Evolutionary conservation across 2,329 filamentous ascomycete genomes (phyloP).

Genomic region (Trichoderma sp.): DNA sequence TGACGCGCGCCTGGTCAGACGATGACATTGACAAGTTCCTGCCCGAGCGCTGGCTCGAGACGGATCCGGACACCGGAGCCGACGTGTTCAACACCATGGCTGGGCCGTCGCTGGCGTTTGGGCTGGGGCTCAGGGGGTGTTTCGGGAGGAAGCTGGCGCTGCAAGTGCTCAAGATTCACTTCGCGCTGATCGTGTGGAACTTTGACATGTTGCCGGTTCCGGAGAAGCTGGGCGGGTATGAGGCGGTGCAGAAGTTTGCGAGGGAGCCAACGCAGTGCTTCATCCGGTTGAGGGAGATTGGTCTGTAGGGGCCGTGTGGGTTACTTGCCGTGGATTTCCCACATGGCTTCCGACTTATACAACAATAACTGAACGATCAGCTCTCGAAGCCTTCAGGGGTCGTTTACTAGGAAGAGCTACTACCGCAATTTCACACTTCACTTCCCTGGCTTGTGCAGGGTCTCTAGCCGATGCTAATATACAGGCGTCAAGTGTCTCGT

Average conservation of each 20-base stretch:
- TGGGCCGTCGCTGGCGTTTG: constrained; percentile 43
- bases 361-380: no score
- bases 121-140: constrained; percentile 42
- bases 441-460: no score
- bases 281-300: constrained; percentile 16
- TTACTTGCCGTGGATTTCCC: not conserved
- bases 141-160: constrained; percentile 44
- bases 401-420: no score
- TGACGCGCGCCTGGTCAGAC: constrained; percentile 36
- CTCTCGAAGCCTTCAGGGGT: no score
- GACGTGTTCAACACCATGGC: constrained; percentile 39
- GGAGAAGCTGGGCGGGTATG: constrained; percentile 10
- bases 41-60: constrained; percentile 44
- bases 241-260: constrained; percentile 24
- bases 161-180: constrained; percentile 40
- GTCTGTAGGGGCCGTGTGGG: not conserved
- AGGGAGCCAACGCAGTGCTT: constrained; percentile 18
- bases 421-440: no score
- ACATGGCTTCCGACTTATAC: no score
- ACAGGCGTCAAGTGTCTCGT: no score
- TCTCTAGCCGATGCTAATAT: no score
- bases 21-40: constrained; percentile 37
- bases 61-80: constrained; percentile 13
- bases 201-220: constrained; percentile 37
- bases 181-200: constrained; percentile 44